Evolutionary conservation across 2,329 filamentous ascomycete species (phyloP).

Genomic region (Stylonectria norvegica): DNA sequence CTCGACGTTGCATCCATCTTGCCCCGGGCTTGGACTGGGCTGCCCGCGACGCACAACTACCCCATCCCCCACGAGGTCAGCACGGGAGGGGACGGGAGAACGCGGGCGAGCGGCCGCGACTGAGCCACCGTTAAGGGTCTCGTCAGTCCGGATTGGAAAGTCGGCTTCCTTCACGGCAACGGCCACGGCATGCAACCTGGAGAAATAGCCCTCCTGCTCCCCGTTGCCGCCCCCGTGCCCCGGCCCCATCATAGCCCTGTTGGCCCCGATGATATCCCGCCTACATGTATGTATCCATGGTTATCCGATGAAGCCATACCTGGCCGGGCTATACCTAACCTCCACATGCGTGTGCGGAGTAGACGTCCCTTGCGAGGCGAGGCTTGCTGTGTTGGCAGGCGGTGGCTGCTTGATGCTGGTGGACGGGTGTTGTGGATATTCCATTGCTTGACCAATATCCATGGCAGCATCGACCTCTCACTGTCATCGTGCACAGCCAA

Average conservation of each 20-base stretch:
- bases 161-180: background rate
- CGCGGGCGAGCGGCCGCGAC: slow-evolving; percentile 26
- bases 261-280: background rate
- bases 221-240: background rate
- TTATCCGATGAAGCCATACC: background rate
- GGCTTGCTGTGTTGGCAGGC: slow-evolving; percentile 19
- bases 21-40: background rate
- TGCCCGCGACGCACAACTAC: slow-evolving; percentile 19
- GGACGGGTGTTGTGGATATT: slow-evolving; percentile 6
- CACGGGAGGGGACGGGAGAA: slow-evolving; percentile 26
- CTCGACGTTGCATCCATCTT: slow-evolving; percentile 14
- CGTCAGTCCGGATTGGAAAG: too few relatives aligned
- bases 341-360: slow-evolving; percentile 10
- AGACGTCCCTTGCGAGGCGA: too few relatives aligned
- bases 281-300: too few relatives aligned
- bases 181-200: background rate
- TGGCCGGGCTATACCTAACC: background rate
- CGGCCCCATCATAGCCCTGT: too few relatives aligned
- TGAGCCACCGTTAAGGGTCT: too few relatives aligned
- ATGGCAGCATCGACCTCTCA: too few relatives aligned
- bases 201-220: background rate
- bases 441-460: slow-evolving; percentile 11
- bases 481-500: too few relatives aligned
- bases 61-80: slow-evolving; percentile 27
- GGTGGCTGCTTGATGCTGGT: slow-evolving; percentile 16